Evolutionary conservation across 805 yeast species (phyloP).

Genomic region (Wickerhamomyces alni): DNA sequence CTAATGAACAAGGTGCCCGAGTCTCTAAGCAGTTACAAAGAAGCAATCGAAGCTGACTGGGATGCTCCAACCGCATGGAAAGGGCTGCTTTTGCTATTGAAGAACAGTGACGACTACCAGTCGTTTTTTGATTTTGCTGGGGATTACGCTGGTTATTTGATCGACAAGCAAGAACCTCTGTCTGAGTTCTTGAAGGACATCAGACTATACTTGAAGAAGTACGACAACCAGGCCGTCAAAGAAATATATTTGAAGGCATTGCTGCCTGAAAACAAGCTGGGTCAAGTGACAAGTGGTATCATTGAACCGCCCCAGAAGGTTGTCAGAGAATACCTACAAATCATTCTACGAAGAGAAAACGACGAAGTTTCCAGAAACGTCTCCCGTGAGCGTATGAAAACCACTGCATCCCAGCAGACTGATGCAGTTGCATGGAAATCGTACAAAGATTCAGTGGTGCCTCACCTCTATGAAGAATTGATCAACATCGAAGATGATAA

Average conservation of each 20-base stretch:
- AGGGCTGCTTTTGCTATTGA: slow-evolving; percentile 54
- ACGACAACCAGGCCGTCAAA: slow-evolving; percentile 26
- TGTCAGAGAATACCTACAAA: slow-evolving; percentile 36
- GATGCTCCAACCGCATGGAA: slow-evolving; percentile 69
- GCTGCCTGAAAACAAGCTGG: slow-evolving; percentile 51
- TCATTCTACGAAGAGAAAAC: slow-evolving; percentile 35
- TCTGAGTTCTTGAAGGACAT: slow-evolving; percentile 46
- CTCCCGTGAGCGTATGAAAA: slow-evolving; percentile 42
- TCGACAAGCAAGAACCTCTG: slow-evolving; percentile 37
- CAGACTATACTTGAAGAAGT: slow-evolving; percentile 36
- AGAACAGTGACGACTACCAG: slow-evolving; percentile 30
- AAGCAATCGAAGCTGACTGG: slow-evolving; percentile 46
- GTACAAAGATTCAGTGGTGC: slow-evolving; percentile 45
- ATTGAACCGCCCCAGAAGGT: slow-evolving; percentile 42
- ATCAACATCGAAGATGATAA: slow-evolving; percentile 62
- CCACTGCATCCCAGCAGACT: slow-evolving; percentile 12
- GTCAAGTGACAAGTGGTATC: slow-evolving; percentile 43
- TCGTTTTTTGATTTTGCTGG: slow-evolving; percentile 43
- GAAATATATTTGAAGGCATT: slow-evolving; percentile 44
- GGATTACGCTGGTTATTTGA: slow-evolving; percentile 35
- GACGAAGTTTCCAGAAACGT: slow-evolving; percentile 32
- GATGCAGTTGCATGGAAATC: slow-evolving; percentile 42
- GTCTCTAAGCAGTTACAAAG: slow-evolving; percentile 39
- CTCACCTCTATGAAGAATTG: slow-evolving; percentile 45
- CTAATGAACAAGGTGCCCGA: slow-evolving; percentile 30